Percentiles rank a stretch among this genome's conserved stretches.
Evolutionary conservation across 192 early-diverging fungal species (phyloP).

Genomic region (Mortierella claussenii): DNA sequence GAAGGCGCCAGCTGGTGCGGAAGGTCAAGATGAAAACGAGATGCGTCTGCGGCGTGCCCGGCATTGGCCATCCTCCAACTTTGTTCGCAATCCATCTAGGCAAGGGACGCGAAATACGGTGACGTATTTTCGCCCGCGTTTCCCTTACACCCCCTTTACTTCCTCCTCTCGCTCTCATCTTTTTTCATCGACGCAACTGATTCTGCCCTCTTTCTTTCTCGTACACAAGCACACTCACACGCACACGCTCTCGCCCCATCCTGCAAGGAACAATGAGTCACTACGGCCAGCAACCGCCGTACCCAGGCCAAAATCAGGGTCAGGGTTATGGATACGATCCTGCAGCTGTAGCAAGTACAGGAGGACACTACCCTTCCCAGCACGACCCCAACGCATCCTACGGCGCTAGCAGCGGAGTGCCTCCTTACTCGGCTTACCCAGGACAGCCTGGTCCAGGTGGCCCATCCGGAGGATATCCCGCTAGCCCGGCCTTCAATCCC

Average conservation of each 20-base stretch:
- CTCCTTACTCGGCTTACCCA: constrained; percentile 31
- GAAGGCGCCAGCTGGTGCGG: too few relatives aligned
- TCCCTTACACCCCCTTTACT: background rate
- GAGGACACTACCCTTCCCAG: background rate
- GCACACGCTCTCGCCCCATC: background rate
- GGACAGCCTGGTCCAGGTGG: background rate
- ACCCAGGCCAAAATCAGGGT: background rate
- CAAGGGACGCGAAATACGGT: too few relatives aligned
- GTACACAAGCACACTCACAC: too few relatives aligned
- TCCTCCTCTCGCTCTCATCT: background rate
- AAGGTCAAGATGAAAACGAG: too few relatives aligned
- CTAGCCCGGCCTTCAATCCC: constrained; percentile 32
- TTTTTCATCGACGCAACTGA: background rate
- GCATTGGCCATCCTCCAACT: too few relatives aligned
- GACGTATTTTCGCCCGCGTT: too few relatives aligned
- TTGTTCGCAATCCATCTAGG: too few relatives aligned
- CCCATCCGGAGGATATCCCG: background rate
- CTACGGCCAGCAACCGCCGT: constrained; percentile 15
- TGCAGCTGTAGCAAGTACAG: background rate
- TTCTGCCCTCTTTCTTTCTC: background rate
- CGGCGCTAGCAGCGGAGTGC: constrained; percentile 3
- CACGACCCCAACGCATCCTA: constrained; percentile 7
- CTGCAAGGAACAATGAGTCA: constrained; percentile 17
- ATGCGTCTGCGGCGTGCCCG: too few relatives aligned
- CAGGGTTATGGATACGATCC: background rate